Base-by-base conservation (phyloP, 2,329 filamentous ascomycete genomes). In the Trichoderma guizhouense region DNA sequence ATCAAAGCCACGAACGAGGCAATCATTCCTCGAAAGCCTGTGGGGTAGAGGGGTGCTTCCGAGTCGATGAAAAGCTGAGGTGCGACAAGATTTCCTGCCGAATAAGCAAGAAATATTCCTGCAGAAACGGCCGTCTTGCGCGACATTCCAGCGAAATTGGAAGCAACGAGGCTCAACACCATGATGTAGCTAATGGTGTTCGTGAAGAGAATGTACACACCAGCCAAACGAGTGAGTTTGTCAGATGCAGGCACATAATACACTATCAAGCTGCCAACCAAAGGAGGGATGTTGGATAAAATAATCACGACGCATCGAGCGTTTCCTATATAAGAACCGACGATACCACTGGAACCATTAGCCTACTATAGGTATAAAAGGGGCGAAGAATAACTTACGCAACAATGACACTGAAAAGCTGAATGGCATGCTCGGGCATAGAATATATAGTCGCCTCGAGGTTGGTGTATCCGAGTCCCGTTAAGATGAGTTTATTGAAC, bases 181-280 rank as follows among this genome's bases (percentile, higher is more conserved):
- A 75, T 74, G 8, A 73, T 74, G 61, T 73, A 76, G 15, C 72
- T 39, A 21, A 74, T 58, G 6, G 73, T 74, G 32, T 72, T 73
- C 26, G 71, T 71, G 36, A 61, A 73, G 32, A 73, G 66, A 39
- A 43, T 39, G 24, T 67, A 67, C n/a, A 67, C 64, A 15, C 28
- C 64, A 11, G 28, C 66, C 18, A 69, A 24, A 26, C 66, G 55
- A 9, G 51, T 30, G 15, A 43, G n/a, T 30, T 69, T 60, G 24
- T 61, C 18, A 7, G 66, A 60, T 8, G 32, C 32, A 0, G 66
- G 55, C 66, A 39, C 34, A 21, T 62, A 51, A 51, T 51, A 51
- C 43, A 51, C 43, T 21, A 51, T 51, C 9, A 51, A 51, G 43
- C 43, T 51, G n/a, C 43, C 43, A 51, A 51, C n/a, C 43, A 51